Base-by-base conservation (phyloP, 2,329 filamentous ascomycete genomes). In the Thielaviopsis euricoi region DNA sequence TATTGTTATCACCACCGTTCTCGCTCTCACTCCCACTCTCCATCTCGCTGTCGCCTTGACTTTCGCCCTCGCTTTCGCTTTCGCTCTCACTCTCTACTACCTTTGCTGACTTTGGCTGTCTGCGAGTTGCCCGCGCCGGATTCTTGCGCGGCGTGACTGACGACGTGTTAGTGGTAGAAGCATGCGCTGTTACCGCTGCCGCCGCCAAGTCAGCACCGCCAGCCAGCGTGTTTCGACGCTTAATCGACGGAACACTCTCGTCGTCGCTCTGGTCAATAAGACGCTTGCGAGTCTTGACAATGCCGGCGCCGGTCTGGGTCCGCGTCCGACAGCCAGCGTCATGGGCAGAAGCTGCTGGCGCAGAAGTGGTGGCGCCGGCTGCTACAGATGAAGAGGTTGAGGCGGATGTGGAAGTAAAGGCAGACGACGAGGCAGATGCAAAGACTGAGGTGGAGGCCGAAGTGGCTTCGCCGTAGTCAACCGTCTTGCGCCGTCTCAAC, bases 401-500 rank as follows among this genome's bases (percentile, higher is more conserved):
- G 12, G 29, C 29, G 2, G 29, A 6, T 33, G 49, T n/a, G 12
- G 29, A 33, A 33, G 29, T 33, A 33, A 33, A 33, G 5, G 29
- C 7, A 43, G 52, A 19, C 12, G 66, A 65, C 69, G 62, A 52
- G 10, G 37, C 22, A 6, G 65, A 58, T 2, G 60, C 61, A 26
- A 54, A 19, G 6, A 55, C 56, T 6, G 63, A 37, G 53, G 62
- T 64, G 67, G 68, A 46, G 68, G 67, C 52, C 66, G 57, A 49
- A 67, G 50, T 56, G 12, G 49, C 66, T 50, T 80, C 76, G 60
- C 79, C 75, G 70, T 81, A 81, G 67, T 81, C 78, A 62, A 81
- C 72, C 60, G 77, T 76, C 55, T 75, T 70, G 56, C 78, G 73
- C 66, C 77, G 79, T 62, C 79, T 73, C 29, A 82, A 72, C 37